A percentile compares a stretch with the other conserved stretches of the same genome.
phyloP scores from a whole-genome alignment of 495 filamentous ascomycete genomes.

The Neurospora sp. region DNA sequence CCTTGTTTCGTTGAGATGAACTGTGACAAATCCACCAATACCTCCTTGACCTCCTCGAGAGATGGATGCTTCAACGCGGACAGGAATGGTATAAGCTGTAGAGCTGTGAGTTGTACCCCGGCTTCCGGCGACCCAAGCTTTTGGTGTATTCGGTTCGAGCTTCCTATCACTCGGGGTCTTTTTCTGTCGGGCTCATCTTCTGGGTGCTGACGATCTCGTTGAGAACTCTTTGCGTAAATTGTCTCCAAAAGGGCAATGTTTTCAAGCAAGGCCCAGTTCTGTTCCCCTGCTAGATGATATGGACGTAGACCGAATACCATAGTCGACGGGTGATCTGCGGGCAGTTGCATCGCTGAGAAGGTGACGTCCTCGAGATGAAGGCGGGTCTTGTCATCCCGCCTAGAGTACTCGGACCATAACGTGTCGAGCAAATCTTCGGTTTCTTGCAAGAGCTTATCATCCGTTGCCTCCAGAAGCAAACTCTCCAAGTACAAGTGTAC shows the following conservation, averaged over 20 bases:
- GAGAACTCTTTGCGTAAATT: constrained; percentile 27
- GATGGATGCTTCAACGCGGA: constrained; percentile 28
- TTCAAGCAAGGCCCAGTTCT: constrained; percentile 45
- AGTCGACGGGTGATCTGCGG: constrained; percentile 22
- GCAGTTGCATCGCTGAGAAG: constrained; percentile 37
- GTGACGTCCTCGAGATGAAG: constrained; percentile 66
- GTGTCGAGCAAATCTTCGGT: constrained; percentile 48
- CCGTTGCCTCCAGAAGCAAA: constrained; percentile 18
- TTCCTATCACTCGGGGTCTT: constrained; percentile 47
- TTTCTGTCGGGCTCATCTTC: constrained; percentile 43
- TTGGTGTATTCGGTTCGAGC: constrained; percentile 51
- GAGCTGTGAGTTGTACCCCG: constrained; percentile 49
- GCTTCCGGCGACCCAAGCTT: constrained; percentile 47
- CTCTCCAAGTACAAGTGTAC: constrained; percentile 49
- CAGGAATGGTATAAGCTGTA: constrained; percentile 76
- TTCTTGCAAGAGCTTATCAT: constrained; percentile 22
- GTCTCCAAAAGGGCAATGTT: constrained; percentile 39
- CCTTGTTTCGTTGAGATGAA: constrained; percentile 29
- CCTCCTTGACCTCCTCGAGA: constrained; percentile 29
- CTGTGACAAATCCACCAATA: constrained; percentile 24
- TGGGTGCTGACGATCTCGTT: constrained; percentile 13
- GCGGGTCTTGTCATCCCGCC: constrained; percentile 58
- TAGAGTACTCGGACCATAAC: constrained; percentile 63
- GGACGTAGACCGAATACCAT: constrained; percentile 39
- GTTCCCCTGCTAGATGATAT: constrained; percentile 36